Evolutionary conservation across 129 eudicot genomes (phyloP), one percentile per base, ranked within the genome.

Genomic region (Flaveria trinervia): DNA sequence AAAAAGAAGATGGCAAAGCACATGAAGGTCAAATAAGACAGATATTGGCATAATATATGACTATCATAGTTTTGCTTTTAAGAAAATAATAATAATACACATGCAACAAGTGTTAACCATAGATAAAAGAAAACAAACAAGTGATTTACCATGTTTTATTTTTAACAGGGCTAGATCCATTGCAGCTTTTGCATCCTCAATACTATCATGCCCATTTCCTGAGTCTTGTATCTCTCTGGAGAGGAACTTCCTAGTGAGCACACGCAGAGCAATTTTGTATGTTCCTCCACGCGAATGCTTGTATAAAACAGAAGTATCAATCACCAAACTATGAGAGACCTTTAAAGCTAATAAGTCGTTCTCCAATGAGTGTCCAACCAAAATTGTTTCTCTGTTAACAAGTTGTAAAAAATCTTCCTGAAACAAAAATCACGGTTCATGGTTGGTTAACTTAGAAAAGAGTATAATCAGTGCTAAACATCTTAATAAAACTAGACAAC

Each of bases 341-440:
- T 95, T 88, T 68, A 95, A 80, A 56, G 97, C 96, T 76, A 88
- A 73, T 81, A 95, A 82, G 84, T 95, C 99, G 56, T 95, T 95
- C 85, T 95, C 99, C 81, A 95, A 83, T 36, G 99, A 95, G 75
- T 95, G 97, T 48, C 99, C 99, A 85, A 95, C 93, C 71, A 95
- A 86, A 81, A 95, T 77, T 10, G 97, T 95, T 83, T 95, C 97
- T 71, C 77, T 86, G 82, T 86, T 61, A 72, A 95, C 97, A 72
- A 91, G 56, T 62, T 82, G 80, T 65, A 95, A 65, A 82, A 95
- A 91, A 41, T 83, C 90, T 76, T 89, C 96, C 97, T 92, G 90
- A 48, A 89, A 82, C 20, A 77, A 69, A 73, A 85, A 65, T 59
- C 41, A 52, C 15, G n/a, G 71, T 71, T 65, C 39, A 71, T 41